Conservation (phyloP, 768 basidiomycete genomes). For the Lyophyllum shimeji region DNA sequence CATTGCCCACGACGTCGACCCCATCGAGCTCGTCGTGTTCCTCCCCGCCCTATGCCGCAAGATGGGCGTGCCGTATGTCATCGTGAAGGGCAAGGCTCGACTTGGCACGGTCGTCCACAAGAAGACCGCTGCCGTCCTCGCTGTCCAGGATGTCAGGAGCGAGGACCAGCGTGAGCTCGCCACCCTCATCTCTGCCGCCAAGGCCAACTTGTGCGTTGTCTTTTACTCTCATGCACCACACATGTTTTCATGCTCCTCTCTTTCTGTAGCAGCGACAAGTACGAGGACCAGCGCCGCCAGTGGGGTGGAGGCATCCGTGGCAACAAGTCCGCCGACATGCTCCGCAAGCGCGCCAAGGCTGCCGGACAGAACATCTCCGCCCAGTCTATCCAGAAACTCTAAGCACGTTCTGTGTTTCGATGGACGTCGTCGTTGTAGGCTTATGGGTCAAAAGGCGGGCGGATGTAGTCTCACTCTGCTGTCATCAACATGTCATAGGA, state of each 20-base stretch:
- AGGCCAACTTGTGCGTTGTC: slow-evolving; percentile 92
- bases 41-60: slow-evolving; percentile 97
- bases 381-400: slow-evolving; percentile 65
- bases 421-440: slow-evolving; percentile 3
- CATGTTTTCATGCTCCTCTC: not conserved
- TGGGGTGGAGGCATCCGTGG: slow-evolving; percentile 98
- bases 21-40: slow-evolving; percentile 98
- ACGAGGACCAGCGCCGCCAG: slow-evolving; percentile 85
- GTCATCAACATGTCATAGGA: slow-evolving; percentile 15
- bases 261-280: slow-evolving; percentile 75
- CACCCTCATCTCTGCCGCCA: slow-evolving; percentile 88
- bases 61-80: slow-evolving; percentile 99
- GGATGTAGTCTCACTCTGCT: slow-evolving; percentile 5
- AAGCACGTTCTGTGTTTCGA: slow-evolving; percentile 22
- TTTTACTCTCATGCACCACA: not conserved
- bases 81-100: slow-evolving; percentile 97
- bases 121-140: slow-evolving; percentile 93
- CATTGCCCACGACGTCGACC: slow-evolving; percentile 98
- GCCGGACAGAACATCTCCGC: slow-evolving; percentile 65
- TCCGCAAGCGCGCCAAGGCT: slow-evolving; percentile 93
- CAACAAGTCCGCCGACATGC: slow-evolving; percentile 91
- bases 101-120: slow-evolving; percentile 98
- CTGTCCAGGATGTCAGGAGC: slow-evolving; percentile 90
- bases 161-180: slow-evolving; percentile 94
- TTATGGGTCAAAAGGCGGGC: slow-evolving; percentile 15